Base-by-base conservation (phyloP, 164 flowering plant species). In the Dillenia turbinata region DNA sequence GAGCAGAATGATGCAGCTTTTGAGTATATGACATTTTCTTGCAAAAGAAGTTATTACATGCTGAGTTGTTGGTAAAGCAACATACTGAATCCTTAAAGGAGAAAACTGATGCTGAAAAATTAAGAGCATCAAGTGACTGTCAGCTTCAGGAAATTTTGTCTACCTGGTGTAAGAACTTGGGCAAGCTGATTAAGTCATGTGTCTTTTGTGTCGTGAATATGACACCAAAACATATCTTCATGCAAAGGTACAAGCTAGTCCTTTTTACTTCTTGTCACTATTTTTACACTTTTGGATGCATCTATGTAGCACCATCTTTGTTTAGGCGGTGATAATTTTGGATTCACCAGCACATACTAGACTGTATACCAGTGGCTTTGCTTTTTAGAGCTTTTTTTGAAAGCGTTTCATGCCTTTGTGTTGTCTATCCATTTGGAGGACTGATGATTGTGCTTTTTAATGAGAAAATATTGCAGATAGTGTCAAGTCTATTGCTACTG, bases 21-120 rank as follows among this genome's bases (percentile, higher is more conserved):
- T 50, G n/a, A n/a, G n/a, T n/a, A 57, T 66, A 72, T 71, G 93
- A 89, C 44, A 61, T 81, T 44, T 89, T 87, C 57, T 65, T 86
- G 77, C 82, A 84, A 61, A 83, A 84, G 64, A 88, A 79, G 73
- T 52, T 86, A 66, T 70, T 62, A 50, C 80, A 77, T 64, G 79
- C 76, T 19, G 83, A 76, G 75, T 67, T 64, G 33, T 74, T 64
- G 57, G 58, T 50, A 59, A 76, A 75, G 56, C 66, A 67, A 66
- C 44, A 49, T 50, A 61, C 76, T 64, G 75, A 66, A 49, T 66
- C 69, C 47, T 63, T 77, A 12, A 76, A 66, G 17, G 78, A 65
- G 49, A 75, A 40, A 57, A 55, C 24, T 9, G 71, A 64, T 50
- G 15, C 62, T 43, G 76, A 61, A 49, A 81, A 72, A 63, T 48